Percentiles rank a stretch among this genome's conserved stretches.
These are phyloP conservation scores for Prorocentrum cordatum DNA, from an alignment of 169 alveolate species.

Conservation along the genomic window DNA sequence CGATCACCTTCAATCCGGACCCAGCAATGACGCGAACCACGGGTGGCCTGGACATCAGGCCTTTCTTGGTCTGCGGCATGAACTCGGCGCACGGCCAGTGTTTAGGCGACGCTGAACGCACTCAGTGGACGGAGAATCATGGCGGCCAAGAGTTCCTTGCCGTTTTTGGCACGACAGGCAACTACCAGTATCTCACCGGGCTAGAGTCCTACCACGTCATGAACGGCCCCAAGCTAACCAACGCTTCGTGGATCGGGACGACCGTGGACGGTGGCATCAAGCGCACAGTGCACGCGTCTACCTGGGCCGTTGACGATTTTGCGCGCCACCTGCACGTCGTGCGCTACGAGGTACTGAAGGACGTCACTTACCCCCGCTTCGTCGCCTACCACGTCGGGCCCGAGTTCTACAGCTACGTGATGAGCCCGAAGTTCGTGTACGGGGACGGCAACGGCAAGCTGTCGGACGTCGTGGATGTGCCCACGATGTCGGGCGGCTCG, in stretches of 20 bases:
- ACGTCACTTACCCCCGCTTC: slow-evolving; percentile 1
- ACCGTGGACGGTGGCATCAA: slow-evolving; percentile 14
- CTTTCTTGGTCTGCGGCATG: slow-evolving; percentile 36
- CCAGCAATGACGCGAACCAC: background rate
- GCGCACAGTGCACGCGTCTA: background rate
- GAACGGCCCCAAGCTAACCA: slow-evolving; percentile 25
- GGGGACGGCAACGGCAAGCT: background rate
- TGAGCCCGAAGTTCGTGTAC: background rate
- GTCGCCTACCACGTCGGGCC: slow-evolving; percentile 21
- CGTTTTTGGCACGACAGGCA: background rate
- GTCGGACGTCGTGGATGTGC: background rate
- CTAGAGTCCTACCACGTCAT: background rate
- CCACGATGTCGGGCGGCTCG: background rate
- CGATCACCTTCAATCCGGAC: slow-evolving; percentile 35
- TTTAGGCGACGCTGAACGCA: background rate
- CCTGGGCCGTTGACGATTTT: slow-evolving; percentile 20
- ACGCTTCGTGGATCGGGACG: background rate
- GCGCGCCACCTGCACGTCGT: slow-evolving; percentile 29
- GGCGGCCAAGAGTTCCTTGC: slow-evolving; percentile 15
- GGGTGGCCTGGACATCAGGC: slow-evolving; percentile 23
- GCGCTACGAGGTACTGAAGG: slow-evolving; percentile 15
- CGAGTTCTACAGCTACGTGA: slow-evolving; percentile 19
- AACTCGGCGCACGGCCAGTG: slow-evolving; percentile 6
- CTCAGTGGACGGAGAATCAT: slow-evolving; percentile 37
- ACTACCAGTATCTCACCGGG: slow-evolving; percentile 20